Base-by-base conservation (phyloP, 2,329 filamentous ascomycete genomes). In the Emydomyces testavorans region DNA sequence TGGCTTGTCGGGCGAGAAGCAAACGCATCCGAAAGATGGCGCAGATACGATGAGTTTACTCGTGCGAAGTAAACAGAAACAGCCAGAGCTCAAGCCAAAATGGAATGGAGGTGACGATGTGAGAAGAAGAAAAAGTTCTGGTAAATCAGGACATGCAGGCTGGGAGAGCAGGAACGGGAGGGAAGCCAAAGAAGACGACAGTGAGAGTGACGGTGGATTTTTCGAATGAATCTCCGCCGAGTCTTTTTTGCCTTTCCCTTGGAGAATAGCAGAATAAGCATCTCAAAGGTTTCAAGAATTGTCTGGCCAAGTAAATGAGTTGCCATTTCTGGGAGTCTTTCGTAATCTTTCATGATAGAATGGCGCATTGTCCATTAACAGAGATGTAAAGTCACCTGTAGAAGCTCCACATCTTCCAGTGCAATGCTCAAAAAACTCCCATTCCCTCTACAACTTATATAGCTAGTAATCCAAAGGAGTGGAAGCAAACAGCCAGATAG, bases 201-300 rank as follows among this genome's bases (percentile, higher is more conserved):
- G 47, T 26, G 53, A 54, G 16, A 58, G 54, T 32, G 57, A 59
- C 35, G 57, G 53, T 44, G 55, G 55, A 5, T 59, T 59, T 43
- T 59, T 58, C 32, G 56, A 58, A 35, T 49, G 40, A 55, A 28
- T n/a, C 6, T n/a, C n/a, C n/a, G n/a, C n/a, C n/a, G n/a, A n/a
- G n/a, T n/a, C n/a, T n/a, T n/a, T n/a, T n/a, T n/a, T n/a, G n/a
- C n/a, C 29, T 8, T 31, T 31, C n/a, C 10, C 29, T 31, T 31
- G 29, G 29, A n/a, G 3, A 31, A 31, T 11, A 29, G 26, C 26
- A n/a, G n/a, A 31, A n/a, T 10, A n/a, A n/a, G n/a, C n/a, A n/a
- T n/a, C n/a, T n/a, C n/a, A n/a, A n/a, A n/a, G n/a, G n/a, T n/a
- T n/a, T n/a, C n/a, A n/a, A n/a, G n/a, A n/a, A n/a, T n/a, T n/a